Percentiles rank a stretch among this genome's conserved stretches.
Conservation (phyloP, 2,329 filamentous ascomycete species). For the Phoma sp. region DNA sequence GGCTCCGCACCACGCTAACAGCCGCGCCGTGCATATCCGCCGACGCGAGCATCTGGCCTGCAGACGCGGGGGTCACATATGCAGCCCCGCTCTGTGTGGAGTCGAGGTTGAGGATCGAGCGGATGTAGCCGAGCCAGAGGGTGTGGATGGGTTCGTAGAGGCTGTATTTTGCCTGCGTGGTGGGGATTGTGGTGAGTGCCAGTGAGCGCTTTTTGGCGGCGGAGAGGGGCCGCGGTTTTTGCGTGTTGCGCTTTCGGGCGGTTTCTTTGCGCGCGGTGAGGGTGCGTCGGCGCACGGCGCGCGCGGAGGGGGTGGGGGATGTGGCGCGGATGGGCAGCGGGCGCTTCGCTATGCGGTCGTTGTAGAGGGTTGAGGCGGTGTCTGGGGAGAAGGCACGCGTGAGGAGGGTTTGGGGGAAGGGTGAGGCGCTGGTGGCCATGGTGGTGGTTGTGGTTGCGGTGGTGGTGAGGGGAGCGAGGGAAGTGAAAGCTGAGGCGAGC, state of each 20-base stretch:
- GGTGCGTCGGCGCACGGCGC: slow-evolving; percentile 55
- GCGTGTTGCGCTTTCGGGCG: slow-evolving; percentile 44
- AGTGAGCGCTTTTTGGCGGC: slow-evolving; percentile 77
- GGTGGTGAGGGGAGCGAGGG: neutral
- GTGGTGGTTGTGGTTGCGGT: neutral
- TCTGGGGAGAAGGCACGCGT: slow-evolving; percentile 78
- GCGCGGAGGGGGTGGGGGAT: slow-evolving; percentile 65
- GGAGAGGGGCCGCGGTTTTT: slow-evolving; percentile 73
- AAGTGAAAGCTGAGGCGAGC: too few relatives aligned
- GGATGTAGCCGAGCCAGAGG: slow-evolving; percentile 85
- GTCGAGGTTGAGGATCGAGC: slow-evolving; percentile 72
- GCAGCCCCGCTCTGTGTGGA: slow-evolving; percentile 42
- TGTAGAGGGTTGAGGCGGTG: slow-evolving; percentile 73
- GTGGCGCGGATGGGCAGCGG: slow-evolving; percentile 79
- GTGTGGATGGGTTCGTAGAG: slow-evolving; percentile 78
- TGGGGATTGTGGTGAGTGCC: slow-evolving; percentile 76
- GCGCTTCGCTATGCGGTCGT: slow-evolving; percentile 81
- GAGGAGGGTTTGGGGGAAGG: slow-evolving; percentile 64
- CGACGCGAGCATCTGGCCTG: slow-evolving; percentile 74
- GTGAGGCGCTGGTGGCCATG: slow-evolving; percentile 26
- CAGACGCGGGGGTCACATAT: slow-evolving; percentile 63
- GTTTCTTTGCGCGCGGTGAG: slow-evolving; percentile 53
- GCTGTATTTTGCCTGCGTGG: slow-evolving; percentile 70
- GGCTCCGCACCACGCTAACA: slow-evolving; percentile 80
- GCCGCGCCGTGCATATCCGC: slow-evolving; percentile 91